Conservation (phyloP, 257 asterid genomes). For the Anisodus acutangulus region DNA sequence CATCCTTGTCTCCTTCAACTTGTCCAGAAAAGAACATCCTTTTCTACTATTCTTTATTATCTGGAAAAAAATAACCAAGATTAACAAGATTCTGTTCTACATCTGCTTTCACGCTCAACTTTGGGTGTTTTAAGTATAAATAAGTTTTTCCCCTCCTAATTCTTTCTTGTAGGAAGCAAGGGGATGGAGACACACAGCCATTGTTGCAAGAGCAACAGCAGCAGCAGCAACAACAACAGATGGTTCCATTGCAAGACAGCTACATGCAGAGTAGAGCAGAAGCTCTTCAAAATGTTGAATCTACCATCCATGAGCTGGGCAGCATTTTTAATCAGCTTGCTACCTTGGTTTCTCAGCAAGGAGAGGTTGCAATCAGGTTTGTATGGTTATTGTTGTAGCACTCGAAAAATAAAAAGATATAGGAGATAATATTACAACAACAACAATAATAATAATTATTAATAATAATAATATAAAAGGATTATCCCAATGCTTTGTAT, state of each 20-base stretch:
- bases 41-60: background rate
- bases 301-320: slow-evolving; percentile 88
- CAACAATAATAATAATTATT: too few species aligned
- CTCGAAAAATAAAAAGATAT: slow-evolving; percentile 1
- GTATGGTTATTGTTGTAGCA: slow-evolving; percentile 7
- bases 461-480: background rate
- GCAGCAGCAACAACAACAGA: slow-evolving; percentile 77
- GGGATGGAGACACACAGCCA: slow-evolving; percentile 78
- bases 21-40: background rate
- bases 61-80: background rate
- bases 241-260: slow-evolving; percentile 85
- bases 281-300: slow-evolving; percentile 91
- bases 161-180: slow-evolving; percentile 58
- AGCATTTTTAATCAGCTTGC: slow-evolving; percentile 90
- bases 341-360: slow-evolving; percentile 93
- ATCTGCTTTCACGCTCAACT: background rate
- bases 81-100: background rate
- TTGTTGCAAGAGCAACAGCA: slow-evolving; percentile 83
- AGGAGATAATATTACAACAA: background rate
- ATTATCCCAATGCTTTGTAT: background rate
- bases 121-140: background rate
- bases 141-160: slow-evolving; percentile 7
- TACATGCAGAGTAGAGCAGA: slow-evolving; percentile 98
- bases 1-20: background rate
- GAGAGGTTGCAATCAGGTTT: slow-evolving; percentile 92